Evolutionary conservation across 805 yeast species (phyloP).

Genomic region (Teunomyces gatunensis): DNA sequence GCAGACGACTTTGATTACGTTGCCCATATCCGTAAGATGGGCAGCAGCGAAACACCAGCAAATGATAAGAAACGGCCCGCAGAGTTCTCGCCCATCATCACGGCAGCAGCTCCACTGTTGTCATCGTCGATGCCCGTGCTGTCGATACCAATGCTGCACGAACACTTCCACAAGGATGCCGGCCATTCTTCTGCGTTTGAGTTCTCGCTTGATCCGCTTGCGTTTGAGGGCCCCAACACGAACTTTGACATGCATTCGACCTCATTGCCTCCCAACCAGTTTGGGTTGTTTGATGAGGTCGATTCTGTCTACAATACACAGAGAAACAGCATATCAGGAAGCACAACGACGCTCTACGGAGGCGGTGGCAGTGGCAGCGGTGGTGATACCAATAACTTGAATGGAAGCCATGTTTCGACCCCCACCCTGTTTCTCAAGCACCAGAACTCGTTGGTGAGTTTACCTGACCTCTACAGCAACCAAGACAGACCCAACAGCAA

Average conservation of each 20-base stretch:
- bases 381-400: neutral
- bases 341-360: neutral
- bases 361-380: neutral
- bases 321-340: neutral
- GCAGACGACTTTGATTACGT: conserved; percentile 60
- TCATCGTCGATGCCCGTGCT: neutral
- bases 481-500: neutral
- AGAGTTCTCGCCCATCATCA: conserved; percentile 19
- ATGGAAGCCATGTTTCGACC: conserved; percentile 14
- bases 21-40: conserved; percentile 59
- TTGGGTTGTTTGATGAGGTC: neutral
- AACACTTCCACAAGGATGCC: neutral
- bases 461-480: conserved; percentile 20
- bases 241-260: conserved; percentile 7
- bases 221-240: conserved; percentile 44
- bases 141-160: conserved; percentile 9
- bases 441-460: conserved; percentile 28
- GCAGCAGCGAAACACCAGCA: conserved; percentile 33
- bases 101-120: conserved; percentile 1
- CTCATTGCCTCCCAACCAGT: neutral
- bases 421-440: conserved; percentile 22
- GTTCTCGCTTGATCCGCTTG: conserved; percentile 47
- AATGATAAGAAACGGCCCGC: conserved; percentile 19
- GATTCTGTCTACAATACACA: neutral
- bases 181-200: conserved; percentile 13